Conservation (phyloP, 805 yeast genomes). For the Grigorovia humatica region DNA sequence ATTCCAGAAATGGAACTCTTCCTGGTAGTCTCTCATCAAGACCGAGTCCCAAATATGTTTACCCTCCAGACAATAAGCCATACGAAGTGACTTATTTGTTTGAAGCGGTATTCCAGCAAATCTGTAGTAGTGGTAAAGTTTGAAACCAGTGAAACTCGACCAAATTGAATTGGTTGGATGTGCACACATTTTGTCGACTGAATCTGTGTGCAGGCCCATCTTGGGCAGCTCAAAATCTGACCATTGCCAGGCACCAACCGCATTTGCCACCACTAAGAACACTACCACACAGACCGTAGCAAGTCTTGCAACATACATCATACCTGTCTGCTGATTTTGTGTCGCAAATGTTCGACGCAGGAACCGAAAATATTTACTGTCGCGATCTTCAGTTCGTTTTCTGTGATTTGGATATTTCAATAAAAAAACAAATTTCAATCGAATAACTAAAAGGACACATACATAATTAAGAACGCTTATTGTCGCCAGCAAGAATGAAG, state of each 20-base stretch:
- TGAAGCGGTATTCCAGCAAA: conserved; percentile 31
- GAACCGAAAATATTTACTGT: not conserved
- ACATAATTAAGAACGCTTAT: not conserved
- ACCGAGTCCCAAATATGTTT: conserved; percentile 33
- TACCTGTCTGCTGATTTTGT: not conserved
- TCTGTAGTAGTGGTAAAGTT: conserved; percentile 39
- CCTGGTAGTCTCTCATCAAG: not conserved
- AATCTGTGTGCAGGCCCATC: not conserved
- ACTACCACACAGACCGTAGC: not conserved
- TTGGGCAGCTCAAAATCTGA: not conserved
- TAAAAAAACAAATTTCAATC: not conserved
- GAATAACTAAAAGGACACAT: not conserved
- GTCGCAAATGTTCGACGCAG: not conserved
- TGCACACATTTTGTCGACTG: not conserved
- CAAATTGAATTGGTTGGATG: not conserved
- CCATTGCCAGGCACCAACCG: not conserved
- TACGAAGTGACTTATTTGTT: conserved; percentile 34
- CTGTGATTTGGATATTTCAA: not conserved
- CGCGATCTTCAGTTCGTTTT: not conserved
- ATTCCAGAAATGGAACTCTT: not conserved
- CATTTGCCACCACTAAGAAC: not conserved
- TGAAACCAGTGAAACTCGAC: conserved; percentile 42
- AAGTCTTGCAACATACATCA: not conserved
- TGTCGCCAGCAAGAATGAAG: conserved; percentile 14
- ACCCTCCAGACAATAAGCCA: conserved; percentile 47